Percentiles rank a stretch among this genome's conserved stretches.
Evolutionary conservation across 805 yeast species (phyloP).

Genomic region (Kazachstania viticola): DNA sequence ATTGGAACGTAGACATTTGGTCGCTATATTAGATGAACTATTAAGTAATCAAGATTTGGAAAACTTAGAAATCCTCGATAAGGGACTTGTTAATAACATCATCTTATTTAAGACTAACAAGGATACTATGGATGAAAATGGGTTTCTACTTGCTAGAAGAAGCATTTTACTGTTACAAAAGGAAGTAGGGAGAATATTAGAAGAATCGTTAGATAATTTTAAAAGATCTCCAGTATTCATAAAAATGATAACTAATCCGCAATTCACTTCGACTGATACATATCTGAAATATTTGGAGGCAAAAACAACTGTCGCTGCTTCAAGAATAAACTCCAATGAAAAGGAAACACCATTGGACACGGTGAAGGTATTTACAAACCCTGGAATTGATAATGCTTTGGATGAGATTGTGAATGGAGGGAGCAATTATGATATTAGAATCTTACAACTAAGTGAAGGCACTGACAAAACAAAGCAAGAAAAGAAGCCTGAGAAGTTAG

Average conservation of each 20-base stretch:
- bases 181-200: slow-evolving; percentile 38
- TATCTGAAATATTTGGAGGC: slow-evolving; percentile 12
- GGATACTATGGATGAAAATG: slow-evolving; percentile 3
- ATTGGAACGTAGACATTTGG: slow-evolving; percentile 20
- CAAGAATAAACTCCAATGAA: slow-evolving; percentile 3
- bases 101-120: slow-evolving; percentile 4
- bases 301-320: no score
- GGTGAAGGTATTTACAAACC: slow-evolving; percentile 11
- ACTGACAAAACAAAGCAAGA: not conserved
- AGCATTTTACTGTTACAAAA: slow-evolving; percentile 50
- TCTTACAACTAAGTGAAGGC: slow-evolving; percentile 7
- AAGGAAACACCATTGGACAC: not conserved
- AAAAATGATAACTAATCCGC: slow-evolving; percentile 38
- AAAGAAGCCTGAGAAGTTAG: not conserved
- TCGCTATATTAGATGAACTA: slow-evolving; percentile 10
- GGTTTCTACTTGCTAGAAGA: slow-evolving; percentile 37
- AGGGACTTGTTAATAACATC: slow-evolving; percentile 10
- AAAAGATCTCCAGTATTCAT: slow-evolving; percentile 45
- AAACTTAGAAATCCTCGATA: slow-evolving; percentile 14
- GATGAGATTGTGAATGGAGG: slow-evolving; percentile 20
- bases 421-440: slow-evolving; percentile 1
- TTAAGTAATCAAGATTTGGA: slow-evolving; percentile 11
- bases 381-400: slow-evolving; percentile 26
- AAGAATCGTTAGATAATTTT: slow-evolving; percentile 50
- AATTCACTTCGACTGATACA: slow-evolving; percentile 23